Evolutionary conservation across 352 stramenopile species (phyloP).

Genomic region (Globisporangium barbulae): DNA sequence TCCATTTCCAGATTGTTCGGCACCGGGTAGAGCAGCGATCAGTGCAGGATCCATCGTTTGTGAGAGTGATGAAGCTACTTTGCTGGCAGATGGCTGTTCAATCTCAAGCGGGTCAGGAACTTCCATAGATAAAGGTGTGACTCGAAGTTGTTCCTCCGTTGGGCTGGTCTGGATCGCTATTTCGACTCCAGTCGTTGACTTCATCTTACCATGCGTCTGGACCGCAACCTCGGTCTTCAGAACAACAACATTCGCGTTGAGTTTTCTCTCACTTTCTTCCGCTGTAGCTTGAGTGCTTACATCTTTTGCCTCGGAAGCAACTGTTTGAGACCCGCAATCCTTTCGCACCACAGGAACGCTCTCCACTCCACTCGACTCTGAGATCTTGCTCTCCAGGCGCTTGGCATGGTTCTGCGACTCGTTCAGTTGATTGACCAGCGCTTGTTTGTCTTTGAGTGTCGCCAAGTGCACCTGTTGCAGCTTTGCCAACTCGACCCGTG

Average conservation of each 20-base stretch:
- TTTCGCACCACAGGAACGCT: conserved; percentile 14
- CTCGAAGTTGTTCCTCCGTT: background rate
- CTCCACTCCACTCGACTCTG: background rate
- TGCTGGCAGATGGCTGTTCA: background rate
- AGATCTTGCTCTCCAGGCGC: conserved; percentile 20
- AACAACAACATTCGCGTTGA: background rate
- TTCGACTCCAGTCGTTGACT: background rate
- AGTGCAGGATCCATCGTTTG: background rate
- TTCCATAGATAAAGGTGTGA: background rate
- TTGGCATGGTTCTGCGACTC: conserved; percentile 16
- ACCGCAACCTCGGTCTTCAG: background rate
- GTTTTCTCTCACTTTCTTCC: background rate
- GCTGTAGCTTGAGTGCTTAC: conserved; percentile 4
- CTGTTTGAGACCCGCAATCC: conserved; percentile 19
- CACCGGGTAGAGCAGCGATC: background rate
- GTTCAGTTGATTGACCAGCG: conserved; percentile 32
- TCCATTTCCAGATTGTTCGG: background rate
- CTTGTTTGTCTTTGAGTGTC: conserved; percentile 47
- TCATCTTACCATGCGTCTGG: conserved; percentile 2
- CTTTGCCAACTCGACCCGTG: conserved; percentile 43
- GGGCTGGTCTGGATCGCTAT: conserved; percentile 3
- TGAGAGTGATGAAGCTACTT: background rate
- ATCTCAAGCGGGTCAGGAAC: background rate
- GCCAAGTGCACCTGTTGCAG: conserved; percentile 37
- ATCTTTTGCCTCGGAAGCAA: conserved; percentile 7